Base-by-base conservation (phyloP, 805 yeast genomes). In the Wickerhamomyces chambardii region DNA sequence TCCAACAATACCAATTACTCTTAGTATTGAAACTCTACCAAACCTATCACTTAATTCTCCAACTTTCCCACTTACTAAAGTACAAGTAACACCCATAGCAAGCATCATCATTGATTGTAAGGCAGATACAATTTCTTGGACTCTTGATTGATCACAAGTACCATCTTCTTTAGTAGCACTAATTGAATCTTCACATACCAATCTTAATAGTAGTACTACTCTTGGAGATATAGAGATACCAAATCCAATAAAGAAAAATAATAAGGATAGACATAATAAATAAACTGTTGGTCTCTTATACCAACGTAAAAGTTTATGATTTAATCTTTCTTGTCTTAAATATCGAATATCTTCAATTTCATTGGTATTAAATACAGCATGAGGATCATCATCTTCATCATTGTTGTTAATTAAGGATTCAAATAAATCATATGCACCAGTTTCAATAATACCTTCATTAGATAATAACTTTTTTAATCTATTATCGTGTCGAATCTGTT, bases 11-110 rank as follows among this genome's bases (percentile, higher is more conserved):
- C 55, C 59, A 36, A 57, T 51, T 26, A 58, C 50, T 2, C 63
- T 39, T 28, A 81, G 55, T 5, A 74, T 55, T 8, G 68, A 61
- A 29, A 69, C 70, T 37, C 92, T 61, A 2, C 92, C 92, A 40
- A 66, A 60, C 25, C 73, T 56, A 50, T 83, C 92, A 16, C 84
- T 74, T 12, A 73, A 48, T 34, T 73, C 71, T 2, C 86, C 81
- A 37, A 81, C 55, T 43, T 75, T 76, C 1, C 83, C 80, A 38
- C 76, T 58, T n/a, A 76, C 69, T 1, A 78, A 37, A 17, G 75
- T 61, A 21, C 68, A 63, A 3, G 73, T 49, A 0, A 69, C 37
- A 1, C 78, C 77, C 5, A 58, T 46, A 2, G 65, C 37, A 6
- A 77, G 42, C 30, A 61, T 52, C 15, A 49, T 45, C 37, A 63